These are phyloP conservation scores for Grosmannia huntii DNA, from an alignment of 2,329 filamentous ascomycete species.

Conservation along the genomic window DNA sequence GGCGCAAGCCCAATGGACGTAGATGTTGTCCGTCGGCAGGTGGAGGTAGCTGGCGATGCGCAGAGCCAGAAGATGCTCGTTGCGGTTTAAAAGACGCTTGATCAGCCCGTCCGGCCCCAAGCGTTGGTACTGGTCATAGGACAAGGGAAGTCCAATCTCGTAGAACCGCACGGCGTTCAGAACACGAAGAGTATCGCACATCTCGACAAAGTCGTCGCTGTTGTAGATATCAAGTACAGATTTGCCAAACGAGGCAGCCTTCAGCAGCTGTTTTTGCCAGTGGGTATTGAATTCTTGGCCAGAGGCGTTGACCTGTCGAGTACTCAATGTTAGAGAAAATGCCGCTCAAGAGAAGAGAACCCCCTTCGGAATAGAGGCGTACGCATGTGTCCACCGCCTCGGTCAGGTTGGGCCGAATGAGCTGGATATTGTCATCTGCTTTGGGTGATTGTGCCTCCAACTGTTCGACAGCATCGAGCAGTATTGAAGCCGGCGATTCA, in stretches of 20 bases:
- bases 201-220: slow-evolving; percentile 96
- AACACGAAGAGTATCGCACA: slow-evolving; percentile 87
- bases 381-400: slow-evolving; percentile 87
- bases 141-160: slow-evolving; percentile 77
- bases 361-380: neutral
- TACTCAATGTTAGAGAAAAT: neutral
- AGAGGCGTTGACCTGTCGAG: slow-evolving; percentile 58
- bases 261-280: slow-evolving; percentile 93
- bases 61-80: slow-evolving; percentile 82
- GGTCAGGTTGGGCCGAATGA: slow-evolving; percentile 75
- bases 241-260: slow-evolving; percentile 93
- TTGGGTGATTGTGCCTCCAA: slow-evolving; percentile 90
- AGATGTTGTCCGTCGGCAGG: slow-evolving; percentile 77
- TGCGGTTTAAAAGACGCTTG: slow-evolving; percentile 70
- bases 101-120: slow-evolving; percentile 85
- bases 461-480: slow-evolving; percentile 84
- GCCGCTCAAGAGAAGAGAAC: too few relatives aligned
- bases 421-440: slow-evolving; percentile 92
- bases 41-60: slow-evolving; percentile 79
- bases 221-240: slow-evolving; percentile 95
- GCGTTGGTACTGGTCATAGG: slow-evolving; percentile 86
- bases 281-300: slow-evolving; percentile 81
- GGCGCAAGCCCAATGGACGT: slow-evolving; percentile 92
- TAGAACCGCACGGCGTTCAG: slow-evolving; percentile 88
- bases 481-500: slow-evolving; percentile 78